Evolutionary conservation across 1,284 basidiomycete genomes (phyloP), one percentile per base, ranked within the genome.

Genomic region (Pseudozyma pruni): DNA sequence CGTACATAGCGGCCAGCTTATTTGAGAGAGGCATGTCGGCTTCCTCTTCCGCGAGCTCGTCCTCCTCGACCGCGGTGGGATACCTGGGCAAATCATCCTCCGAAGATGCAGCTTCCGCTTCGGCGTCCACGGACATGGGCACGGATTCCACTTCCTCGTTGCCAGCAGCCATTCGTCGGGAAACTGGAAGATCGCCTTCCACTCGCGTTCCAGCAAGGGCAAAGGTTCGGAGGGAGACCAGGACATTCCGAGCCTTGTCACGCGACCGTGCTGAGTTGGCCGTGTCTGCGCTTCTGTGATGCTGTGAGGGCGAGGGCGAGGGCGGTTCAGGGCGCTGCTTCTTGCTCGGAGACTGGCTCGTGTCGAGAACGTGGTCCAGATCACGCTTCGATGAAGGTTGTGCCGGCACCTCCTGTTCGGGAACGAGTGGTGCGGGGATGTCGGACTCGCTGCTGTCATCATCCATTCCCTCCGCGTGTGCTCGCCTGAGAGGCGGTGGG

Each of bases 291-390:
- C 20, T 14, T 35, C 34, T 27, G 2, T n/a, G 29, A 19, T 33
- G 46, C n/a, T n/a, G n/a, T n/a, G n/a, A n/a, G n/a, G n/a, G n/a
- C 16, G 20, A 29, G 2, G 38, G 44, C 19, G 51, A 39, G 14
- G 51, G 29, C 10, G 13, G 16, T 4, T 48, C 37, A 32, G 25
- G 17, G 31, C 46, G 41, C 29, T 31, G 50, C 46, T 55, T 59
- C 25, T 68, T 68, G 6, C 32, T 34, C 0, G 64, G 54, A 14
- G 63, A 59, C 51, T 44, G 53, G 23, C 32, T 48, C 17, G 43
- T 75, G 22, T 80, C 74, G 11, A 71, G 64, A 8, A 60, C 71
- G 16, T 34, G 43, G 1, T 50, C 47, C 38, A 49, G 29, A 39
- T 69, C n/a, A 53, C 67, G 31, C 75, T 78, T 19, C 52, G 68